Evolutionary conservation across 2,329 filamentous ascomycete species (phyloP), one percentile per base, ranked within the genome.

Genomic region (Hymenoscyphus repandus): DNA sequence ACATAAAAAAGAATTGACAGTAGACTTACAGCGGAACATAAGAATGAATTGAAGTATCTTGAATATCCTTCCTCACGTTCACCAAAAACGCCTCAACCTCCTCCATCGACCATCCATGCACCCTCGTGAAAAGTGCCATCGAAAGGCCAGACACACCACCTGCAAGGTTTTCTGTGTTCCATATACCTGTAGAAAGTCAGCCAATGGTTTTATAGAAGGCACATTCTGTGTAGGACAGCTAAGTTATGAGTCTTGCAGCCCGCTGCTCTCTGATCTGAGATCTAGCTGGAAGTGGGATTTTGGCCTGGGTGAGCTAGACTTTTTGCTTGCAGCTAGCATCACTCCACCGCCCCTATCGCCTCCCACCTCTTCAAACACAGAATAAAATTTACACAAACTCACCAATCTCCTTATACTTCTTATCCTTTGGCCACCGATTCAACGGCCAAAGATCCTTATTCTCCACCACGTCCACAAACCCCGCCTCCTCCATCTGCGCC

Each of bases 351-450:
- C n/a, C n/a, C n/a, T n/a, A n/a, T n/a, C n/a, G n/a, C n/a, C n/a
- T n/a, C n/a, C n/a, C n/a, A n/a, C n/a, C n/a, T n/a, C n/a, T n/a
- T n/a, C n/a, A n/a, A n/a, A 12, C 3, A 45, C 12, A 11, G 6
- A 30, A 46, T n/a, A 38, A 2, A 15, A 5, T 6, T 20, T 2
- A 13, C 20, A 33, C 20, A 10, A 39, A 39, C 48, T 17, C 45
- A 56, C 58, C 55, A 42, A 58, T 38, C 41, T 55, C 46, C 38
- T 55, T 60, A 27, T 47, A 44, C 32, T 70, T 70, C 5, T 68
- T 66, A 51, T 79, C 72, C 46, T 71, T 73, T 0, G 76, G 72
- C 78, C 78, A 81, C 11, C 66, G 59, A 54, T 74, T 76, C 30
- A 70, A 68, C 1, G 77, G 77, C 66, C 76, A 73, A 58, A 72